Evolutionary conservation across 2,329 filamentous ascomycete species (phyloP), one percentile per base, ranked within the genome.

Genomic region (Alternaria gaisen): DNA sequence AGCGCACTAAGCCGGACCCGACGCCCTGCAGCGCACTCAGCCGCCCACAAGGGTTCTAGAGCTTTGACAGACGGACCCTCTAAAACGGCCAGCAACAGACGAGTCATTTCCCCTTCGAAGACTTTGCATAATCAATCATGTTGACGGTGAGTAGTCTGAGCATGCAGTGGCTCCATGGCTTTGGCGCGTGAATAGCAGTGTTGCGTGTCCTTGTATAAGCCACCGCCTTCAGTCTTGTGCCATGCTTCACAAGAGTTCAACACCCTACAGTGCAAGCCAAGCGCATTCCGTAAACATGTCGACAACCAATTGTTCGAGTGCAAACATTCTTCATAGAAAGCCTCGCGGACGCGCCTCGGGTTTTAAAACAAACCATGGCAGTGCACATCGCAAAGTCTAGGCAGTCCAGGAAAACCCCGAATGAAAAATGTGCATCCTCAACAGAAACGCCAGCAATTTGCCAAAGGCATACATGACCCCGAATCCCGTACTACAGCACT

Each of bases 401-500:
- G 20, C 30, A 43, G 54, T 41, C 40, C 2, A 41, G 11, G 40
- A 22, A 41, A 22, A 9, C 44, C 44, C 28, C 18, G 30, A 50
- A 36, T 16, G 22, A 50, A 66, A 65, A 62, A 58, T 24, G 56
- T 56, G 51, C 50, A 53, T 46, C 32, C 61, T 58, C 63, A 66
- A 65, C 65, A 61, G 58, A 61, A 61, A 43, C 52, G 41, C 28
- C 24, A 22, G 46, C 18, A 30, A 28, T 43, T 43, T 53, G 38
- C 34, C 40, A 22, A 2, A 12, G 18, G 32, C 28, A 50, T 24
- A 36, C 30, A 24, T 38, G 32, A 24, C 18, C 46, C 30, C 18
- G 24, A 32, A 24, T n/a, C 24, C 11, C 38, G 14, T 30, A 46
- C 53, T 14, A 51, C 16, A 16, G 9, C 20, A 8, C 20, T 40